Evolutionary conservation across 495 filamentous ascomycete species (phyloP).

Genomic region (Podospora tetraspora): DNA sequence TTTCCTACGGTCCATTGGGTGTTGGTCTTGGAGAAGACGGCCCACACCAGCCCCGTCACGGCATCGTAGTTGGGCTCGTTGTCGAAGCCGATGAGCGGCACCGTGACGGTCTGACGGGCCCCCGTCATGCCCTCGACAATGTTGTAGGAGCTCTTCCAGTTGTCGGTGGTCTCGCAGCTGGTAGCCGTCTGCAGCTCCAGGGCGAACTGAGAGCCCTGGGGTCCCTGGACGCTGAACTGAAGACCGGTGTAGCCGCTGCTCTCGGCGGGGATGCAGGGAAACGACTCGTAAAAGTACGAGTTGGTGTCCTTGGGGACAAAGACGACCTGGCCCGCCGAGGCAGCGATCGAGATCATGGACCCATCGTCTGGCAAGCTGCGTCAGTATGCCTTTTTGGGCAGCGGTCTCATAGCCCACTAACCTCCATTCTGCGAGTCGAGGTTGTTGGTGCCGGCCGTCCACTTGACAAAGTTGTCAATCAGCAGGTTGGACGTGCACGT

Average conservation of each 20-base stretch:
- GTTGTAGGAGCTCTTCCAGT: conserved; percentile 45
- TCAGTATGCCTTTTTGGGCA: conserved; percentile 1
- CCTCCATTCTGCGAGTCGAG: conserved; percentile 47
- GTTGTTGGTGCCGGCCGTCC: conserved; percentile 45
- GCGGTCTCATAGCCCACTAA: not conserved
- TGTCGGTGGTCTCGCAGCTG: conserved; percentile 32
- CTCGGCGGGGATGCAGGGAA: conserved; percentile 44
- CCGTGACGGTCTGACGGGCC: conserved; percentile 45
- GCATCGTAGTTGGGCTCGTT: conserved; percentile 47
- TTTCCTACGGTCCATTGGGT: conserved; percentile 48
- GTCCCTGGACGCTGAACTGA: conserved; percentile 52
- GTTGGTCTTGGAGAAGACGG: conserved; percentile 41
- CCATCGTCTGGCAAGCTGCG: conserved; percentile 46
- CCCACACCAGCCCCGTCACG: conserved; percentile 49
- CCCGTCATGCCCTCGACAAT: conserved; percentile 47
- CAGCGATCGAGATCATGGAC: conserved; percentile 47
- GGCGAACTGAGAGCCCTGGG: conserved; percentile 43
- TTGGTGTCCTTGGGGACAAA: conserved; percentile 45
- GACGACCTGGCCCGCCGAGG: conserved; percentile 41
- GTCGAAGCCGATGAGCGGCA: conserved; percentile 49
- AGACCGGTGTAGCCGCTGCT: conserved; percentile 47
- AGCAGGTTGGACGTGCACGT: conserved; percentile 47
- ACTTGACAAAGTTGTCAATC: conserved; percentile 55
- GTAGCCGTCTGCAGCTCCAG: conserved; percentile 51
- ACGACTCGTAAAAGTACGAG: conserved; percentile 57